Percentiles rank a stretch among this genome's conserved stretches.
phyloP scores from a whole-genome alignment of 192 early-diverging fungal species.

The Coemansia sp. region DNA sequence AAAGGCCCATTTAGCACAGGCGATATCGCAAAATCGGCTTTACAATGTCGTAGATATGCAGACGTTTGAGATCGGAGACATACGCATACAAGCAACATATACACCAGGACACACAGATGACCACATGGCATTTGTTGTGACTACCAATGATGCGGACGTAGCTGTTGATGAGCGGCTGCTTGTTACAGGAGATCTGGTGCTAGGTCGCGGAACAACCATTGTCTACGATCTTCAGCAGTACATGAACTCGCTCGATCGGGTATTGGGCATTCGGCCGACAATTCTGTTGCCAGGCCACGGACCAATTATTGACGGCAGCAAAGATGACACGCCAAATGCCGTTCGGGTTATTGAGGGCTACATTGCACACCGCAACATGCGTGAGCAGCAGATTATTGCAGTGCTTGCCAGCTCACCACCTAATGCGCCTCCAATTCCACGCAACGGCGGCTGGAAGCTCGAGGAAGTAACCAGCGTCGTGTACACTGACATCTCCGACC shows the following conservation, averaged over 20 bases:
- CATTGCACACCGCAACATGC: constrained; percentile 70
- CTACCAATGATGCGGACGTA: constrained; percentile 53
- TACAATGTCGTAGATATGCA: constrained; percentile 58
- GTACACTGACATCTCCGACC: constrained; percentile 36
- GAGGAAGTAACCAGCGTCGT: constrained; percentile 32
- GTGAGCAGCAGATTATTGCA: constrained; percentile 73
- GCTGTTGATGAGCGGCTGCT: constrained; percentile 22
- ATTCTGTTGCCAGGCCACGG: constrained; percentile 79
- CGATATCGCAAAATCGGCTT: constrained; percentile 2
- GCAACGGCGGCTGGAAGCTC: constrained; percentile 18
- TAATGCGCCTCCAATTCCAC: constrained; percentile 1
- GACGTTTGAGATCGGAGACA: constrained; percentile 60
- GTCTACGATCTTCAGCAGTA: constrained; percentile 74
- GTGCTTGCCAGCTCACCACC: constrained; percentile 25
- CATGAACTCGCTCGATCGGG: constrained; percentile 61
- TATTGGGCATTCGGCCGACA: constrained; percentile 46
- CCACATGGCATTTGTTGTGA: constrained; percentile 70
- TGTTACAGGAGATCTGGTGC: constrained; percentile 77
- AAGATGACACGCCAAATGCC: constrained; percentile 45
- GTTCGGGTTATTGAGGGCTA: constrained; percentile 67
- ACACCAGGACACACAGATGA: constrained; percentile 85
- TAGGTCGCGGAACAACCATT: constrained; percentile 81
- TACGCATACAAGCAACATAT: constrained; percentile 61
- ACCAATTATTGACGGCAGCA: constrained; percentile 58
- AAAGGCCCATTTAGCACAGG: constrained; percentile 1